Percentiles rank a stretch among this genome's conserved stretches.
Evolutionary conservation across 164 flowering plant species (phyloP).

Genomic region (Magnolia officinalis): DNA sequence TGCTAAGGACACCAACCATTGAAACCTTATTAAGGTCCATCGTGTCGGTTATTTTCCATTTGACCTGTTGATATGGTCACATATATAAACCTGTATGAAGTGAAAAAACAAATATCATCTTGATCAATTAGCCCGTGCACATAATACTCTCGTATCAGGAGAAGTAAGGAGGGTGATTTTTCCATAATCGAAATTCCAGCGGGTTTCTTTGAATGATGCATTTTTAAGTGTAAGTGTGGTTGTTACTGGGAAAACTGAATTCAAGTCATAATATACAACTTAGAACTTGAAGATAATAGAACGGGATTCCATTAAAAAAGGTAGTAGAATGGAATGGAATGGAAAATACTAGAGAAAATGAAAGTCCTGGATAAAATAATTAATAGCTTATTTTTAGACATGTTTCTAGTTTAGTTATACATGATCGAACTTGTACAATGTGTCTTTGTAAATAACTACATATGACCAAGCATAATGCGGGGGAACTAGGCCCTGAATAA

Average conservation of each 20-base stretch:
- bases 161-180: slow-evolving; percentile 22
- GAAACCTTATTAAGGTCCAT: too few species aligned
- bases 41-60: too few species aligned
- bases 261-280: background rate
- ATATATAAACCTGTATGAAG: too few species aligned
- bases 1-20: too few species aligned
- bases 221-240: slow-evolving; percentile 25
- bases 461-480: background rate
- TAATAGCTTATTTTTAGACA: background rate
- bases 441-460: background rate
- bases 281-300: background rate
- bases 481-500: background rate
- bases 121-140: slow-evolving; percentile 17
- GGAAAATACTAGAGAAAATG: background rate
- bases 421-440: background rate
- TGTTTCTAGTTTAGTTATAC: background rate
- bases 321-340: background rate
- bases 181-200: slow-evolving; percentile 25
- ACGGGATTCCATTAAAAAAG: background rate
- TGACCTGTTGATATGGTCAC: too few species aligned
- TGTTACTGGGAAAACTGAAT: background rate
- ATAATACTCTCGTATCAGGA: slow-evolving; percentile 14
- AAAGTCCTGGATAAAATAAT: background rate
- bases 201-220: slow-evolving; percentile 20
- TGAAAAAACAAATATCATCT: too few species aligned